Evolutionary conservation across 2,329 filamentous ascomycete genomes (phyloP).

Genomic region (Dothiorella sarmentorum): DNA sequence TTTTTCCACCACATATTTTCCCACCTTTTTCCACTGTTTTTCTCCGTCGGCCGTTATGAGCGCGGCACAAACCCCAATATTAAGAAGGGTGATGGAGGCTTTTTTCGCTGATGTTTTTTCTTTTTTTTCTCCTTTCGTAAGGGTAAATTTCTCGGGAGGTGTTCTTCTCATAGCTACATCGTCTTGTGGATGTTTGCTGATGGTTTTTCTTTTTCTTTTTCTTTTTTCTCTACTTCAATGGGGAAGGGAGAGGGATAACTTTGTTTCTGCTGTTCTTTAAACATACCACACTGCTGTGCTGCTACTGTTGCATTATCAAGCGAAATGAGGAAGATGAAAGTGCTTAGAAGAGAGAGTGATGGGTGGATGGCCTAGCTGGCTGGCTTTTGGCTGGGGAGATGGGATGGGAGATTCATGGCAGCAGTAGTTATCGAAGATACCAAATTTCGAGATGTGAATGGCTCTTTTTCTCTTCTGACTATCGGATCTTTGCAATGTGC

Average conservation of each 20-base stretch:
- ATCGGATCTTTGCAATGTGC: neutral
- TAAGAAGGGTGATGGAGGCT: too few relatives aligned
- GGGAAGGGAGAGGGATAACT: neutral
- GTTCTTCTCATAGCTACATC: too few relatives aligned
- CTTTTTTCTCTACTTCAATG: neutral
- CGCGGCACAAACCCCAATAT: too few relatives aligned
- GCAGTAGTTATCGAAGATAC: conserved; percentile 15
- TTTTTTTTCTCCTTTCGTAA: neutral
- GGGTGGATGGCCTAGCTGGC: neutral
- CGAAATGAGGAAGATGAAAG: neutral
- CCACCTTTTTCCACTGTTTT: neutral
- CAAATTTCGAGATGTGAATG: conserved; percentile 16
- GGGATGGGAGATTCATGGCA: neutral
- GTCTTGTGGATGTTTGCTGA: too few relatives aligned
- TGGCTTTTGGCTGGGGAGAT: neutral
- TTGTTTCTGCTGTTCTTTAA: too few relatives aligned
- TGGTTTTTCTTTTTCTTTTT: too few relatives aligned
- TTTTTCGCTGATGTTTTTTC: neutral
- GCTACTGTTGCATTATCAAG: neutral
- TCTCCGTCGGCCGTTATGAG: too few relatives aligned
- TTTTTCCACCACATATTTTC: neutral
- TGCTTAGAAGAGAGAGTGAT: neutral
- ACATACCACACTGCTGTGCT: neutral
- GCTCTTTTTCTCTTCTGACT: conserved; percentile 7
- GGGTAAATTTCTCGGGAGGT: neutral